Base-by-base conservation (phyloP, 2,329 filamentous ascomycete genomes). In the Rasamsonia emersonii region DNA sequence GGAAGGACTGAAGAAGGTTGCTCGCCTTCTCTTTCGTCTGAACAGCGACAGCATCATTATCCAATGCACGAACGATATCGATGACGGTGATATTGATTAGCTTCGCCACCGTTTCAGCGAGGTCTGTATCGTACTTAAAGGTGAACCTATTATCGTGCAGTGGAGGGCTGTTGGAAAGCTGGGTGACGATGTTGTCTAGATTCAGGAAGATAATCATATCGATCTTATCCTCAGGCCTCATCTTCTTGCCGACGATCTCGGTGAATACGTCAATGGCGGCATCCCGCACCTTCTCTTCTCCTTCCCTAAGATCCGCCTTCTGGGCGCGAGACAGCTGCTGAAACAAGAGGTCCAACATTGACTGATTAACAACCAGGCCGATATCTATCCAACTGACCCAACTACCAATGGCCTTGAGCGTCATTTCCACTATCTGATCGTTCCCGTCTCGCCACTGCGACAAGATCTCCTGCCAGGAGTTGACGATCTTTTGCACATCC, bases 311-410 rank as follows among this genome's bases (percentile, higher is more conserved):
- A 48, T 70, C 61, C 42, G 70, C 53, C 55, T 77, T 72, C 51
- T 73, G 58, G 59, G 77, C 68, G 58, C 80, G 82, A n/a, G 84
- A 85, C 35, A 93, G 81, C 42, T 96, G 75, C 43, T 91, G 82
- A 50, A 95, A 80, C 37, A 98, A 71, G 29, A 86, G 73, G 52
- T 74, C 78, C 49, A 96, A 76, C 73, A 94, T 91, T 33, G 80
- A 75, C 53, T 88, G 77, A 58, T 93, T 93, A 48, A 98, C 85
- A 26, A 98, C 79, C 36, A 98, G 69, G 30, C 82, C 83, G 48
- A 98, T 96, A 53, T 96, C 91, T 51, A 93, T 93, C 91, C 91
- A 98, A 71, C 86, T 93, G 39, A 94, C 86, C 89, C 91, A 98
- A 57, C 89, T 91, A 21, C 86, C 86, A 43, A 98, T 77, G n/a